A percentile compares a stretch with the other conserved stretches of the same genome.
Evolutionary conservation across 2,329 filamentous ascomycete genomes (phyloP).

Genomic region (Trichoderma harzianum): DNA sequence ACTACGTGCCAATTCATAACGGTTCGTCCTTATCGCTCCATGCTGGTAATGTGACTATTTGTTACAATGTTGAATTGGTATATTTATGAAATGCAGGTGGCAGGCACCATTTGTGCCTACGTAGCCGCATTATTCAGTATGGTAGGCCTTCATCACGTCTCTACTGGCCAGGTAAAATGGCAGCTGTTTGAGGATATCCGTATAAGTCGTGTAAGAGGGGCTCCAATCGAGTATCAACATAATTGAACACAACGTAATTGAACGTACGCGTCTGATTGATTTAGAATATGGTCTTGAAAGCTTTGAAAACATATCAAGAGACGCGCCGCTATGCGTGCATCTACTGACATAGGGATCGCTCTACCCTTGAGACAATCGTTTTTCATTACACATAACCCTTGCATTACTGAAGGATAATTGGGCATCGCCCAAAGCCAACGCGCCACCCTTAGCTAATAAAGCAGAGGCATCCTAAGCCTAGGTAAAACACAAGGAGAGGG

Average conservation of each 20-base stretch:
- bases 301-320: neutral
- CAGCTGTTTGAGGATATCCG: neutral
- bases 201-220: neutral
- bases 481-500: conserved; percentile 91
- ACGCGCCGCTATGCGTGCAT: neutral
- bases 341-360: neutral
- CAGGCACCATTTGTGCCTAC: neutral
- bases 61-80: neutral
- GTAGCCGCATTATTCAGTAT: neutral
- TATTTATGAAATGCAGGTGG: neutral
- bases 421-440: neutral
- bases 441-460: conserved; percentile 73
- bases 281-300: neutral
- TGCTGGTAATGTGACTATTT: neutral
- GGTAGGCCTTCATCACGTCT: neutral
- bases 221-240: neutral
- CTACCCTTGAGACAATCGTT: neutral
- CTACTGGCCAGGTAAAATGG: neutral
- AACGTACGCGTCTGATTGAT: neutral
- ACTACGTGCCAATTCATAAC: neutral
- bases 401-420: neutral
- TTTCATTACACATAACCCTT: neutral
- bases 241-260: neutral
- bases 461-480: conserved; percentile 88
- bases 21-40: neutral